These are phyloP conservation scores for Chimonanthus salicifolius DNA, from an alignment of 164 flowering plant genomes.

Conservation along the genomic window DNA sequence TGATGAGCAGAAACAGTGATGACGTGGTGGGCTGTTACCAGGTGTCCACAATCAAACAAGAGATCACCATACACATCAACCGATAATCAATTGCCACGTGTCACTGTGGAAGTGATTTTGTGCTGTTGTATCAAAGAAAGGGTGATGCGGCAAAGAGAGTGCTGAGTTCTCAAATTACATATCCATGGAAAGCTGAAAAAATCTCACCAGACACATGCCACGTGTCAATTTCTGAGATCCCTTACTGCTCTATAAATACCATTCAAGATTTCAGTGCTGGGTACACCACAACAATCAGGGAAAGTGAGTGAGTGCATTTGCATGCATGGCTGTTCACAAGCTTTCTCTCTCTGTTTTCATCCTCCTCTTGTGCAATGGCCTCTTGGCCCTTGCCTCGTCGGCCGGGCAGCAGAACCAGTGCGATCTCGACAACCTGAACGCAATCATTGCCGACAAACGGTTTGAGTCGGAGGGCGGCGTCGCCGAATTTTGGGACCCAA, in stretches of 20 bases:
- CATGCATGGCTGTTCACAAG: not conserved
- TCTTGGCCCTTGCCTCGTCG: constrained; percentile 5
- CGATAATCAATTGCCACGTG: no score
- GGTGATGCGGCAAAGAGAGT: no score
- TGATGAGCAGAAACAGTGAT: no score
- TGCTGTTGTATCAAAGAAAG: no score
- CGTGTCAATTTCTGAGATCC: not conserved
- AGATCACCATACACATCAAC: no score
- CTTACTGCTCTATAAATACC: not conserved
- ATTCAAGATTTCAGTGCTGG: no score
- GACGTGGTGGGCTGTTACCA: no score
- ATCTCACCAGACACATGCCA: not conserved
- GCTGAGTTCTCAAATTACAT: no score
- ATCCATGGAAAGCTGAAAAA: not conserved
- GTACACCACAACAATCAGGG: not conserved
- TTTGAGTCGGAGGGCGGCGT: constrained; percentile 41
- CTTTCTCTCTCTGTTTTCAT: not conserved
- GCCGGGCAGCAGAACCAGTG: constrained; percentile 23
- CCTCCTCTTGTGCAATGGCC: constrained; percentile 8
- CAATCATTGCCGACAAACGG: constrained; percentile 32
- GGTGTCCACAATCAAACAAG: no score
- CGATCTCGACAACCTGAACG: constrained; percentile 28
- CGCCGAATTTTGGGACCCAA: constrained; percentile 44
- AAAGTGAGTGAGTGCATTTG: not conserved
- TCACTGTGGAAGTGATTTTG: no score